Base-by-base conservation (phyloP, 2,329 filamentous ascomycete genomes). In the Myriosclerotinia duriaeana region DNA sequence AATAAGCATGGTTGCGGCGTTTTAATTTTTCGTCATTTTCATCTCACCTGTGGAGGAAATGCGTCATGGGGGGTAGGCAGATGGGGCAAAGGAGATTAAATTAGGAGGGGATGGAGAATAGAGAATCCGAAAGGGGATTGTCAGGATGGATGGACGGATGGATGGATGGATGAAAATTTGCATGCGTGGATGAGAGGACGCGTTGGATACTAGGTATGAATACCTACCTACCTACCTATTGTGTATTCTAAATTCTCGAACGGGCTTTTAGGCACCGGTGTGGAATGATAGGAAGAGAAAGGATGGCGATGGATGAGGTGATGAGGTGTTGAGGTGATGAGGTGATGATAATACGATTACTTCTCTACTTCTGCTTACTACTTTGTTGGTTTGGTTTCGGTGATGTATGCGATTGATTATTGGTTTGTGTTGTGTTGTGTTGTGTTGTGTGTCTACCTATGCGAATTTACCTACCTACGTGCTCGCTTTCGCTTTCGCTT, bases 1-100 rank as follows among this genome's bases (percentile, higher is more conserved):
- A 50, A 15, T 15, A n/a, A 48, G 56, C 56, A 59, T 59, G 36
- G 56, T 48, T 59, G 56, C 26, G 56, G 56, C 56, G 56, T 59
- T 48, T 59, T 36, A n/a, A 6, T 40, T 34, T 22, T 36, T 59
- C 26, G 34, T 36, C 2, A 48, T 14, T 36, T n/a, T 30, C 22
- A 5, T 12, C 34, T 34, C 12, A 9, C 8, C n/a, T 22, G 9
- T 12, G 42, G 42, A 22, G 26, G 17, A 44, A 30, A 58, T 44
- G 15, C 20, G 22, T n/a, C 26, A 59, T 48, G 26, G 56, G 20
- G 12, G 15, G 36, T n/a, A n/a, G 40, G 14, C 9, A 42, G 40
- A 42, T 9, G 40, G 40, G 14, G 40, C 9, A 17, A 46, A 46
- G 15, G 44, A 17, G 5, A 46, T 46, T 20, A 14, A 42, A 42